Conservation (phyloP, 2,329 filamentous ascomycete genomes). For the Dendrostoma leiphaemia region DNA sequence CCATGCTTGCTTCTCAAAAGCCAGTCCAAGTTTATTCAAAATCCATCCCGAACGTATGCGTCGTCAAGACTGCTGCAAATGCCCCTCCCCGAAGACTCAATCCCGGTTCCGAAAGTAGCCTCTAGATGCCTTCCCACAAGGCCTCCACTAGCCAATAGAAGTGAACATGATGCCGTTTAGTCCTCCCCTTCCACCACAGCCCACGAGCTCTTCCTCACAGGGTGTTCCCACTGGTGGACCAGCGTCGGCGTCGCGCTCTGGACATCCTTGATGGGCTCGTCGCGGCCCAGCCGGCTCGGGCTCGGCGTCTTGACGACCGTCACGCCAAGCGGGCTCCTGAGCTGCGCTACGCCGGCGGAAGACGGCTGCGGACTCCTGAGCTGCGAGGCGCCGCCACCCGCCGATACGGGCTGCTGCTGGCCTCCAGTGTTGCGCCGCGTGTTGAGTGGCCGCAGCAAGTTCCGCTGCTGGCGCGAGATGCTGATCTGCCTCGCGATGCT, state of each 20-base stretch:
- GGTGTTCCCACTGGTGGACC: conserved; percentile 34
- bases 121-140: not conserved
- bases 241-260: conserved; percentile 45
- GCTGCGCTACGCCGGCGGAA: not conserved
- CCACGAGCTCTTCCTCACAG: conserved; percentile 48
- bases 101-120: not conserved
- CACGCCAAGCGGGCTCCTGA: conserved; percentile 15
- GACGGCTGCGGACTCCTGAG: conserved; percentile 2
- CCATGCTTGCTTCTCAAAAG: conserved; percentile 1
- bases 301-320: conserved; percentile 21
- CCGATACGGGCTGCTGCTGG: not conserved
- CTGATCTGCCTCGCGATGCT: conserved; percentile 69
- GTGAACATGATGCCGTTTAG: conserved; percentile 22
- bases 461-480: conserved; percentile 59
- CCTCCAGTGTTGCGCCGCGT: conserved; percentile 22
- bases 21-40: not conserved
- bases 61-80: not conserved
- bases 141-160: not conserved
- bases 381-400: not conserved
- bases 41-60: not conserved
- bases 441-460: conserved; percentile 54
- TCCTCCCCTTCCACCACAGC: conserved; percentile 48
- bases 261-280: conserved; percentile 36
- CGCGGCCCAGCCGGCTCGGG: conserved; percentile 24
- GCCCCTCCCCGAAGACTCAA: not conserved